Percentiles rank a stretch among this genome's conserved stretches.
These are phyloP conservation scores for Zasmidium citrigriseum DNA, from an alignment of 2,329 filamentous ascomycete species.

Conservation along the genomic window DNA sequence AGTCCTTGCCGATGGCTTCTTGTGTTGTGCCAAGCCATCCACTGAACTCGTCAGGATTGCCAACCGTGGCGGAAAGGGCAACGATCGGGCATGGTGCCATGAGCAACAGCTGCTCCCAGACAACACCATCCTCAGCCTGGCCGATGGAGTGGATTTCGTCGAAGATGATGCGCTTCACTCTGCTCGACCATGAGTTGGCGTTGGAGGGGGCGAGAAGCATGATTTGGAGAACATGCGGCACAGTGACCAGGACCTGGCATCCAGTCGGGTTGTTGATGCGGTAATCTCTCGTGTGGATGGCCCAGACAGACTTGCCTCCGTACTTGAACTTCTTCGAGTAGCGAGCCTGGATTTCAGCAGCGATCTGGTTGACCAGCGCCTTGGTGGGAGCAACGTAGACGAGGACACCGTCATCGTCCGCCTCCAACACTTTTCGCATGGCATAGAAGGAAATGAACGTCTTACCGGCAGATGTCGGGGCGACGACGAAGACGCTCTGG, in stretches of 20 bases:
- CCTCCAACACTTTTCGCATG: conserved; percentile 73
- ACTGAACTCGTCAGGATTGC: conserved; percentile 70
- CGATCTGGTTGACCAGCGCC: conserved; percentile 80
- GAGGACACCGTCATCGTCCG: conserved; percentile 68
- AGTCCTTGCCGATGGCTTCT: conserved; percentile 60
- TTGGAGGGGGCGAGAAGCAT: conserved; percentile 70
- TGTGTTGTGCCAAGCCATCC: conserved; percentile 69
- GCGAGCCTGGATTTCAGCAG: conserved; percentile 72
- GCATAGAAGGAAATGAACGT: conserved; percentile 85
- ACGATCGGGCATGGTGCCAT: conserved; percentile 76
- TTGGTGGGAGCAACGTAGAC: conserved; percentile 83
- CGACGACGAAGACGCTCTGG: conserved; percentile 72
- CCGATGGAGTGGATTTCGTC: conserved; percentile 82
- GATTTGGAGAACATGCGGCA: conserved; percentile 76
- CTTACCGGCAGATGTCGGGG: conserved; percentile 77
- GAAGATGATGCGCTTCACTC: conserved; percentile 75
- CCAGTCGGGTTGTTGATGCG: conserved; percentile 71
- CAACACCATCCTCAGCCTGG: conserved; percentile 70
- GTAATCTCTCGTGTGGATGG: conserved; percentile 75
- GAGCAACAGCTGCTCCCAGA: conserved; percentile 78
- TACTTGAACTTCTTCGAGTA: conserved; percentile 68
- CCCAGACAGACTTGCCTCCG: conserved; percentile 70
- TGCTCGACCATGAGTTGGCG: conserved; percentile 65
- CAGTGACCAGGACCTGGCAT: conserved; percentile 75
- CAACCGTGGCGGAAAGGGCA: conserved; percentile 76